Evolutionary conservation across 371 early-diverging fungal genomes (phyloP).

Genomic region (Apophysomyces trapeziformis): DNA sequence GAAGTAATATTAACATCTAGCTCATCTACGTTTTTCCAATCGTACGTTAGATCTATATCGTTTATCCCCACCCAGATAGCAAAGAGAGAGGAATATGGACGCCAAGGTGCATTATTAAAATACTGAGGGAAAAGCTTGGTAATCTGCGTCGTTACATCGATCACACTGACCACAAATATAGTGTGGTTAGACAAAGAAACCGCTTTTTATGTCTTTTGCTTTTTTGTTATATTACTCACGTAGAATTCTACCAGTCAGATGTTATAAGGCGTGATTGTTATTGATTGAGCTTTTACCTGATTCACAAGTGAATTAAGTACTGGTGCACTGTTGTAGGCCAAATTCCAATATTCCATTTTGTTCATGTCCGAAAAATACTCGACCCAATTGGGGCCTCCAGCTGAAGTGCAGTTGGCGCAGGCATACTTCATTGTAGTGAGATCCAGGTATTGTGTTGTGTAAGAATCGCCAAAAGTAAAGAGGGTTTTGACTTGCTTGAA

Average conservation of each 20-base stretch:
- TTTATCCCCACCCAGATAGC: slow-evolving; percentile 49
- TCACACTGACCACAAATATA: slow-evolving; percentile 32
- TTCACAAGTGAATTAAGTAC: slow-evolving; percentile 30
- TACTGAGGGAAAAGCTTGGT: slow-evolving; percentile 28
- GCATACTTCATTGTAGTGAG: slow-evolving; percentile 29
- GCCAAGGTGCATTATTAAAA: slow-evolving; percentile 20
- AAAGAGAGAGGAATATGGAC: slow-evolving; percentile 24
- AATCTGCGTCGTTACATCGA: slow-evolving; percentile 39
- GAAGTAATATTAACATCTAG: slow-evolving; percentile 21
- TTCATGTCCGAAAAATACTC: slow-evolving; percentile 30
- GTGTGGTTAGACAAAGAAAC: neutral
- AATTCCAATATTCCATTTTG: slow-evolving; percentile 37
- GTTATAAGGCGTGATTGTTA: neutral
- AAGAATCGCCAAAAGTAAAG: slow-evolving; percentile 47
- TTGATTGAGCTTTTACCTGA: slow-evolving; percentile 23
- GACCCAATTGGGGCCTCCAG: slow-evolving; percentile 49
- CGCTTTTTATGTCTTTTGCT: neutral
- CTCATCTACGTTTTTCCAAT: slow-evolving; percentile 19
- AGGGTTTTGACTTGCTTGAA: slow-evolving; percentile 29
- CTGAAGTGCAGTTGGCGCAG: slow-evolving; percentile 39
- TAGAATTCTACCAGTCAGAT: neutral
- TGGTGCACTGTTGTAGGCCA: slow-evolving; percentile 47
- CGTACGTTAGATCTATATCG: slow-evolving; percentile 39
- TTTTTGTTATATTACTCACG: slow-evolving; percentile 5
- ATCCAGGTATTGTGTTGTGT: slow-evolving; percentile 39